These are phyloP conservation scores for Echria macrotheca DNA, from an alignment of 495 filamentous ascomycete species.

Conservation along the genomic window DNA sequence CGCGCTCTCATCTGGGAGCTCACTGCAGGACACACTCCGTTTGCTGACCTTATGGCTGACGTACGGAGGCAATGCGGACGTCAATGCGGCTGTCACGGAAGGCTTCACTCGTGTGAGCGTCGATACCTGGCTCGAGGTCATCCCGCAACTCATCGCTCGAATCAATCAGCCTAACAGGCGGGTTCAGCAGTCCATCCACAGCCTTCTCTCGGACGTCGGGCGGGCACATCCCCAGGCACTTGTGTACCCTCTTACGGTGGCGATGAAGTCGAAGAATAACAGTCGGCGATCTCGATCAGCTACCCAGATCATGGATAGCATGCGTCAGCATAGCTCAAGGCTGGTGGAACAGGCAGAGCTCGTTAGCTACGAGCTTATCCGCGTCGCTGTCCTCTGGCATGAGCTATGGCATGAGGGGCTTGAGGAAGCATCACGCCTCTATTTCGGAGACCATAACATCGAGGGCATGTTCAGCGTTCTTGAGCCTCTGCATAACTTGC, in stretches of 20 bases:
- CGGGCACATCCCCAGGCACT: constrained; percentile 93
- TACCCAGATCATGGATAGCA: constrained; percentile 89
- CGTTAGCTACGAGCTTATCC: constrained; percentile 90
- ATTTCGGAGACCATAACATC: constrained; percentile 92
- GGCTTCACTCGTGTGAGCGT: constrained; percentile 87
- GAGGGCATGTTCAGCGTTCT: constrained; percentile 94
- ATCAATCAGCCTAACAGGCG: constrained; percentile 90
- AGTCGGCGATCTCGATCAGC: constrained; percentile 78
- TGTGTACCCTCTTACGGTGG: constrained; percentile 98
- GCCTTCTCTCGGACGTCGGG: constrained; percentile 84
- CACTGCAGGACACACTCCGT: constrained; percentile 89
- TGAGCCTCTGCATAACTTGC: constrained; percentile 82
- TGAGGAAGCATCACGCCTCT: constrained; percentile 88
- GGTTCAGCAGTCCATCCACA: constrained; percentile 84
- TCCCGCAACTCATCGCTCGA: constrained; percentile 91
- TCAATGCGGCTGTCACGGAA: constrained; percentile 79
- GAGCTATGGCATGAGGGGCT: constrained; percentile 99
- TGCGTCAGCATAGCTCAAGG: constrained; percentile 90
- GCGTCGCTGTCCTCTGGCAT: constrained; percentile 96
- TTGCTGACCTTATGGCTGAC: constrained; percentile 94
- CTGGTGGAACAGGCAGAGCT: constrained; percentile 93
- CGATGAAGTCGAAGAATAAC: constrained; percentile 82
- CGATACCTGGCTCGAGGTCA: constrained; percentile 97
- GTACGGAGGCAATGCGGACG: constrained; percentile 81
- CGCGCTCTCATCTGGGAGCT: constrained; percentile 80